phyloP scores from a whole-genome alignment of 495 filamentous ascomycete genomes.

The Penicillium riverlandense region DNA sequence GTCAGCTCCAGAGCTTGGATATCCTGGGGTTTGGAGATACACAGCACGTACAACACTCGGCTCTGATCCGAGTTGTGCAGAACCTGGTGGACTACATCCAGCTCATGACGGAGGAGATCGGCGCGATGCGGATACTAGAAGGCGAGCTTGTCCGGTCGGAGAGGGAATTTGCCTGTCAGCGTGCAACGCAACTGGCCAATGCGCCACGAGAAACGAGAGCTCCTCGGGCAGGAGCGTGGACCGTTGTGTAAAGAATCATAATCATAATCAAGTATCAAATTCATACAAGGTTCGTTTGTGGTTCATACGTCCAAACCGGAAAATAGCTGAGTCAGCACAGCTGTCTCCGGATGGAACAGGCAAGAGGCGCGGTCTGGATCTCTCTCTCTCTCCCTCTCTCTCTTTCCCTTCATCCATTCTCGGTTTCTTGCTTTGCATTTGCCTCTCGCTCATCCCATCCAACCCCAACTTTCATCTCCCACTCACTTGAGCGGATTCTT shows the following conservation, averaged over 20 bases:
- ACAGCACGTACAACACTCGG: slow-evolving; percentile 23
- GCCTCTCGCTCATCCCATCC: background rate
- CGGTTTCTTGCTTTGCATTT: background rate
- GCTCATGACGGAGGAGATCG: slow-evolving; percentile 38
- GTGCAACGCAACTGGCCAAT: slow-evolving; percentile 21
- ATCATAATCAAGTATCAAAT: background rate
- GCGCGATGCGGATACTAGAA: slow-evolving; percentile 34
- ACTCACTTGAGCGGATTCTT: background rate
- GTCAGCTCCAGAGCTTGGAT: slow-evolving; percentile 31
- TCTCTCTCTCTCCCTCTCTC: no score
- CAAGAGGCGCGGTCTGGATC: no score
- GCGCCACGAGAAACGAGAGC: slow-evolving; percentile 3
- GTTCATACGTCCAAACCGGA: background rate
- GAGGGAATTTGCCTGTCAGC: slow-evolving; percentile 24
- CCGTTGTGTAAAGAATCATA: background rate
- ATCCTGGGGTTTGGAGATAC: slow-evolving; percentile 29
- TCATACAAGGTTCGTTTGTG: background rate
- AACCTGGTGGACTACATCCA: slow-evolving; percentile 25
- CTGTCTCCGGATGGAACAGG: no score
- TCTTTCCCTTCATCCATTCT: background rate
- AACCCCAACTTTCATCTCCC: background rate
- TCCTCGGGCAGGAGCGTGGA: slow-evolving; percentile 17
- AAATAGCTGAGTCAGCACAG: no score
- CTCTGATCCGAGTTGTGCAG: slow-evolving; percentile 23
- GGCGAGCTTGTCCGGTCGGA: slow-evolving; percentile 32